Base-by-base conservation (phyloP, 2,329 filamentous ascomycete genomes). In the Monilinia fructicola region DNA sequence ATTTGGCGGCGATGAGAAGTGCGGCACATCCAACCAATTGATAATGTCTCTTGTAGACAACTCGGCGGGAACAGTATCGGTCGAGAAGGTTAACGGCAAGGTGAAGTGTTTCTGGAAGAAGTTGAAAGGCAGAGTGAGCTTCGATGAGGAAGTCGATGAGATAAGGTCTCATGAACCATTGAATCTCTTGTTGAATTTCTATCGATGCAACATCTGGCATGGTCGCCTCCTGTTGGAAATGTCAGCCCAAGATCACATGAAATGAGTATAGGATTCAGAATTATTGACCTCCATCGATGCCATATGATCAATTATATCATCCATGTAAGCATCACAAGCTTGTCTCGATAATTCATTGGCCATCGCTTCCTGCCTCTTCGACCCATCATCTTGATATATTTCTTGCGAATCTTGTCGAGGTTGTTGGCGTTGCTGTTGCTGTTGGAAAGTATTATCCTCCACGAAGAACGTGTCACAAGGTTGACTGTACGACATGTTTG, bases 161-260 rank as follows among this genome's bases (percentile, higher is more conserved):
- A 79, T 97, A 98, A 0, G 95, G 95, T 74, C 95, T 85, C 95
- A 99, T 99, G 81, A 96, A 98, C 95, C 95, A 99, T 78, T 98
- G 93, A 70, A 99, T 98, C 84, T 99, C 95, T 72, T 93, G 93
- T 80, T 99, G 95, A 79, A 98, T 97, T 78, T 99, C 95, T 78
- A 99, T 99, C 46, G 96, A 93, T 78, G 94, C 94, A 78, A 96
- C 94, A 79, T 99, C 95, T 64, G 95, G 92, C 71, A 98, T 83
- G 38, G 95, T 98, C 80, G 96, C 90, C 75, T 89, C 86, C 87
- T 89, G 71, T 65, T 64, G 21, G 54, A 58, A 65, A 77, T 55
- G 78, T 76, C 68, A 77, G 76, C 72, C 70, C 66, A 50, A 59
- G 31, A 64, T 56, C 66, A 48, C 46, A 44, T 42, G 7, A 21